phyloP scores from a whole-genome alignment of 192 early-diverging fungal genomes.

The Phycomyces blakesleeanus region DNA sequence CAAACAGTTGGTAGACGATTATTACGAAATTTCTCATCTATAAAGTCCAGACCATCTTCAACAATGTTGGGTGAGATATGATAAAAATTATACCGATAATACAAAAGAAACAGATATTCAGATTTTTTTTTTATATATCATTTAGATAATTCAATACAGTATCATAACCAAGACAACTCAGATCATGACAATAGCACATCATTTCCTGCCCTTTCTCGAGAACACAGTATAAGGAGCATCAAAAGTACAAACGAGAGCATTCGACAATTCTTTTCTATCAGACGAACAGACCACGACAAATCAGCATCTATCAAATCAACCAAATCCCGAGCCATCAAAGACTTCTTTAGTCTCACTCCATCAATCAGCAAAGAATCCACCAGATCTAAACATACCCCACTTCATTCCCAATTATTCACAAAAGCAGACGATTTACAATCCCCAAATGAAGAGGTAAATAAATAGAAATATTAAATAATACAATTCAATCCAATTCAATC shows the following conservation, averaged over 20 bases:
- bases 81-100: too few species aligned
- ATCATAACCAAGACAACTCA: background rate
- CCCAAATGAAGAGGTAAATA: background rate
- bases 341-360: background rate
- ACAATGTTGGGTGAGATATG: background rate
- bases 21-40: background rate
- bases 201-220: too few species aligned
- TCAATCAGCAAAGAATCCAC: background rate
- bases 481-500: background rate
- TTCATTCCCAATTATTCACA: background rate
- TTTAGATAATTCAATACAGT: background rate
- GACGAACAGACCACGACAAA: background rate
- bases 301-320: background rate
- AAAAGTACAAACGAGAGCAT: background rate
- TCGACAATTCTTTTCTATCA: background rate
- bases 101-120: too few species aligned
- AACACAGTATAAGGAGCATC: background rate
- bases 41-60: background rate
- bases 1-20: background rate
- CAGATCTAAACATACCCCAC: background rate
- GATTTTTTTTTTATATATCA: too few species aligned
- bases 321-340: background rate
- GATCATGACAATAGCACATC: background rate
- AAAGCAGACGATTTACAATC: background rate
- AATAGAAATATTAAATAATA: too few species aligned